These are phyloP conservation scores for Sclerotinia trifoliorum DNA, from an alignment of 2,329 filamentous ascomycete genomes.

Conservation along the genomic window DNA sequence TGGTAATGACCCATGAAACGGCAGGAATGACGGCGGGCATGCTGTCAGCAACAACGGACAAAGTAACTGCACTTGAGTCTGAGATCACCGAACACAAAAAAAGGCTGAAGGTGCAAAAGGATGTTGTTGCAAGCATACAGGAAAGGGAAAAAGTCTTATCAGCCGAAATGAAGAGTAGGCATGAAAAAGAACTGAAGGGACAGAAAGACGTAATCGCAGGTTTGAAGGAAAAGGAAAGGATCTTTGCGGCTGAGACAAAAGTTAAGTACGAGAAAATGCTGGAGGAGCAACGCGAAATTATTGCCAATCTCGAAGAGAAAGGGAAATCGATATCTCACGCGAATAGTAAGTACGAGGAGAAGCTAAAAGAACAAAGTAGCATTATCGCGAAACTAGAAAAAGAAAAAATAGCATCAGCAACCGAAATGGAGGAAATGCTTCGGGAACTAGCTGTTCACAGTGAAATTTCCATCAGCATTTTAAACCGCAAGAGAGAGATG, in stretches of 20 bases:
- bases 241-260: neutral
- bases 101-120: neutral
- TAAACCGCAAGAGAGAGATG: constrained; percentile 6
- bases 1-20: too few relatives aligned
- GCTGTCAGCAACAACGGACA: neutral
- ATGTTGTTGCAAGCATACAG: neutral
- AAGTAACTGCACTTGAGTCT: neutral
- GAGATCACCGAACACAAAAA: neutral
- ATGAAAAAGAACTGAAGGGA: neutral
- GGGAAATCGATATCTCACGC: too few relatives aligned
- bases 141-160: neutral
- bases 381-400: neutral
- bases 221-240: neutral
- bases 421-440: neutral
- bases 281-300: neutral
- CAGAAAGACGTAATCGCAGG: neutral
- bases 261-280: neutral
- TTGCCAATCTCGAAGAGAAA: neutral
- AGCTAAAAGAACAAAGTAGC: neutral
- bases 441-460: neutral
- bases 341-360: neutral
- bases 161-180: neutral
- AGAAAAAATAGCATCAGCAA: neutral
- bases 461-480: constrained; percentile 7
- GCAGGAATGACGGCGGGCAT: too few relatives aligned